Percentiles rank a stretch among this genome's conserved stretches.
phyloP scores from a whole-genome alignment of 345 rosid genomes.

The Laguncularia racemosa region DNA sequence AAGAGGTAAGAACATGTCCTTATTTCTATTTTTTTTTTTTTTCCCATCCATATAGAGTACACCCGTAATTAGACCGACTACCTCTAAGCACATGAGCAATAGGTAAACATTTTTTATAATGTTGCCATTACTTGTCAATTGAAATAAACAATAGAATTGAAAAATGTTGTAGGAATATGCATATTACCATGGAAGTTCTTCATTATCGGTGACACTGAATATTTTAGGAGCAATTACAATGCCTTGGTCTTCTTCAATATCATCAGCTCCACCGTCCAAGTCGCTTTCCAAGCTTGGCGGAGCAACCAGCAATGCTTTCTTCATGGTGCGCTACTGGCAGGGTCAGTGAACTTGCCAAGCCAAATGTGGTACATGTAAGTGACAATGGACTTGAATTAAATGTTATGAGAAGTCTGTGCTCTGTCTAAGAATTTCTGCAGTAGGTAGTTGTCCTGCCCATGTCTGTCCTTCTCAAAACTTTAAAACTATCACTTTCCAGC shows the following conservation, averaged over 20 bases:
- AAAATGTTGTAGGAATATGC: neutral
- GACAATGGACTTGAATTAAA: slow-evolving; percentile 24
- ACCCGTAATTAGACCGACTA: no score
- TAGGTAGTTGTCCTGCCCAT: slow-evolving; percentile 12
- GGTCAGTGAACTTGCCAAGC: neutral
- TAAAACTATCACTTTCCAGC: slow-evolving; percentile 3
- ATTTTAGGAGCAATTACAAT: slow-evolving; percentile 37
- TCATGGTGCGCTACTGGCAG: slow-evolving; percentile 13
- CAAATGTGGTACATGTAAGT: neutral
- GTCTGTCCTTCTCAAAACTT: slow-evolving; percentile 2
- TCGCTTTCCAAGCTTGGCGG: slow-evolving; percentile 28
- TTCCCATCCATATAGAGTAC: no score
- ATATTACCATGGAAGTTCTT: slow-evolving; percentile 54
- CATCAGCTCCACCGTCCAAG: slow-evolving; percentile 16
- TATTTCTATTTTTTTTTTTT: no score
- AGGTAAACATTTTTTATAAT: no score
- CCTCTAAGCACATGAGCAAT: no score
- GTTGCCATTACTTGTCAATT: no score
- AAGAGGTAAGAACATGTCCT: no score
- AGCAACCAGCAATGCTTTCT: slow-evolving; percentile 15
- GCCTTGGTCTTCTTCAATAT: slow-evolving; percentile 27
- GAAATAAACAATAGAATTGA: neutral
- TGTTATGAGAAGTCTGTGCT: slow-evolving; percentile 53
- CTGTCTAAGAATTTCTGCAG: slow-evolving; percentile 8
- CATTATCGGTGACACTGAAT: slow-evolving; percentile 32